Conservation (phyloP, 2,329 filamentous ascomycete genomes). For the Colletotrichum sp. region DNA sequence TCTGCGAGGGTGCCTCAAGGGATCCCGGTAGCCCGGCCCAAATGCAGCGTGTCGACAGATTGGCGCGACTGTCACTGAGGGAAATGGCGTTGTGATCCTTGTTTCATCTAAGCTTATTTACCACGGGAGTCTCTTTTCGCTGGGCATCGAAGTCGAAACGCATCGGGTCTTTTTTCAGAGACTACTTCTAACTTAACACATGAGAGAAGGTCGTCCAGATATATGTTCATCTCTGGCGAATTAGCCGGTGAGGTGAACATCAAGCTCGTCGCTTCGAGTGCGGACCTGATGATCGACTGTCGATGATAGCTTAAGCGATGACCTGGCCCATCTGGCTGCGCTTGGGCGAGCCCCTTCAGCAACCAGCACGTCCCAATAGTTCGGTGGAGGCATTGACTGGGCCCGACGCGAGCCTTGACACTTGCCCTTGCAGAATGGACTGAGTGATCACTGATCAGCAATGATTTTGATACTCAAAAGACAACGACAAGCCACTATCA, state of each 20-base stretch:
- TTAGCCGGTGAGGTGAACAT: neutral
- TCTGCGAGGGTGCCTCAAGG: neutral
- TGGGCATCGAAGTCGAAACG: neutral
- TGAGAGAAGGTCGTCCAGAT: neutral
- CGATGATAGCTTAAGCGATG: slow-evolving; percentile 1
- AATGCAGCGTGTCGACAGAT: neutral
- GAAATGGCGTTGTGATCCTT: slow-evolving; percentile 2
- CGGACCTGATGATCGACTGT: neutral
- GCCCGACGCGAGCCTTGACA: neutral
- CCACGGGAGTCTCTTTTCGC: neutral
- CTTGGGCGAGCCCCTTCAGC: neutral
- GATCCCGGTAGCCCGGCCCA: neutral
- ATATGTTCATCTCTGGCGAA: neutral
- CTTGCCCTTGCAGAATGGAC: neutral
- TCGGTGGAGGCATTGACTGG: slow-evolving; percentile 13
- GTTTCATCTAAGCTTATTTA: slow-evolving; percentile 16
- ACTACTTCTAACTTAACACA: neutral
- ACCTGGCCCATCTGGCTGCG: neutral
- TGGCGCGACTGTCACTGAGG: neutral
- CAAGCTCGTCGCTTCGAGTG: neutral
- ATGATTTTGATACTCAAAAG: neutral
- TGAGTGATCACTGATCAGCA: neutral
- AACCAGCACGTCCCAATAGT: slow-evolving; percentile 17
- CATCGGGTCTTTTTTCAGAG: neutral
- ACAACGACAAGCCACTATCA: neutral